These are phyloP conservation scores for Spathaspora girioi DNA, from an alignment of 805 yeast species.

Conservation along the genomic window DNA sequence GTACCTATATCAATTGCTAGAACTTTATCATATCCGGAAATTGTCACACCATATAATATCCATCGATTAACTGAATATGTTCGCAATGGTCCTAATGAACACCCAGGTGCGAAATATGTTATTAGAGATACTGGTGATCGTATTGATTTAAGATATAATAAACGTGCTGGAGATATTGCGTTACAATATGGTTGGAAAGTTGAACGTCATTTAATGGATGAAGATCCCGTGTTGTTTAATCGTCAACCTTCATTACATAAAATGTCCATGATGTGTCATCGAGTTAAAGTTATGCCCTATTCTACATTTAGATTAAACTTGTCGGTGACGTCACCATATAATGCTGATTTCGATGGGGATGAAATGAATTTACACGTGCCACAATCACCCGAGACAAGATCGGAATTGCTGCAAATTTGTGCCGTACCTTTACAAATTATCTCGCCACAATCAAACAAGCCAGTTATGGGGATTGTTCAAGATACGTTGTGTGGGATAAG, in stretches of 20 bases:
- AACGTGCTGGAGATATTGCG: conserved; percentile 97
- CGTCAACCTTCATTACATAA: conserved; percentile 99
- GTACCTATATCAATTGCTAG: conserved; percentile 96
- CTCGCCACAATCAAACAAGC: conserved; percentile 97
- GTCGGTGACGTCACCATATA: conserved; percentile 98
- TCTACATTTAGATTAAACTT: conserved; percentile 94
- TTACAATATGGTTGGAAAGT: conserved; percentile 99
- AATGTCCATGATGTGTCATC: conserved; percentile 99
- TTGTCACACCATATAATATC: conserved; percentile 95
- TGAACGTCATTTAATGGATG: conserved; percentile 96
- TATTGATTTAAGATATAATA: conserved; percentile 93
- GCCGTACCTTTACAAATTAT: conserved; percentile 98
- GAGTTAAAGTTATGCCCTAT: conserved; percentile 98
- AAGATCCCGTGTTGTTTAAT: conserved; percentile 95
- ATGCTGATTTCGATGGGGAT: conserved; percentile 99
- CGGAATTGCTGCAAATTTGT: conserved; percentile 90
- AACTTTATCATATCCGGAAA: conserved; percentile 93
- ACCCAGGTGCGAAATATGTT: conserved; percentile 98
- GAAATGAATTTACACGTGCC: conserved; percentile 99
- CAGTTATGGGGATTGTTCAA: conserved; percentile 99
- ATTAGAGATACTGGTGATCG: conserved; percentile 99
- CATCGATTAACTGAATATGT: conserved; percentile 90
- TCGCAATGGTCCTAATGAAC: conserved; percentile 98
- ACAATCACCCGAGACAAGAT: conserved; percentile 96
- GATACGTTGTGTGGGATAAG: conserved; percentile 97